These are phyloP conservation scores for Citrus sp. DNA, from an alignment of 345 rosid species.

Conservation along the genomic window DNA sequence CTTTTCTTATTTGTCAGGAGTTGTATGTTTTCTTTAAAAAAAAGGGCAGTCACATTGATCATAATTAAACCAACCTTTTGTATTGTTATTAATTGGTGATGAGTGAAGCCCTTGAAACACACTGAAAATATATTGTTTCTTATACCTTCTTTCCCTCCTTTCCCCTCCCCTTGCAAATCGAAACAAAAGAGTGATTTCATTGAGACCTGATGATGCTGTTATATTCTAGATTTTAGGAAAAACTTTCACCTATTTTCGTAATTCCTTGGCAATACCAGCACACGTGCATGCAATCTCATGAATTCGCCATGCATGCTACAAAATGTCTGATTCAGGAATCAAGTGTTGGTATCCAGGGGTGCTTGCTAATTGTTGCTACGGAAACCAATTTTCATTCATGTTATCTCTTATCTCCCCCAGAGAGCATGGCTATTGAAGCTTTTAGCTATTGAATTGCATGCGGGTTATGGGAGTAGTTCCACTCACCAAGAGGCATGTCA, in stretches of 20 bases:
- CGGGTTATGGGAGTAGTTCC: constrained; percentile 54
- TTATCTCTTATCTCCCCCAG: constrained; percentile 34
- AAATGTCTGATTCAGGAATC: neutral
- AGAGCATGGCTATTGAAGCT: constrained; percentile 97
- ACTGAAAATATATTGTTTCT: neutral
- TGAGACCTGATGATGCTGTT: neutral
- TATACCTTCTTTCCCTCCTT: no score
- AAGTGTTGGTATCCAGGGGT: neutral
- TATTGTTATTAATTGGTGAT: neutral
- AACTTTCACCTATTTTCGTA: neutral
- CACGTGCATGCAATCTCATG: neutral
- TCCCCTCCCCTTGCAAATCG: no score
- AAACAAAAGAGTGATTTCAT: neutral
- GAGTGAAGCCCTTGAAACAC: neutral
- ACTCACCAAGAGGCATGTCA: constrained; percentile 69
- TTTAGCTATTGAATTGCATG: constrained; percentile 79
- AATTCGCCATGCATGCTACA: neutral
- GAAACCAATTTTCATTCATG: neutral
- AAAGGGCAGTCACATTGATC: neutral
- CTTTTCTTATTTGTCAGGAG: neutral
- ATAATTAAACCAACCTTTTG: neutral
- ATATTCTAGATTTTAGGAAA: neutral
- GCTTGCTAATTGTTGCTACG: constrained; percentile 1
- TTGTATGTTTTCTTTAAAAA: neutral
- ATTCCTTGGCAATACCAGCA: neutral